These are phyloP conservation scores for Endocalyx cinctus DNA, from an alignment of 2,329 filamentous ascomycete genomes.

Conservation along the genomic window DNA sequence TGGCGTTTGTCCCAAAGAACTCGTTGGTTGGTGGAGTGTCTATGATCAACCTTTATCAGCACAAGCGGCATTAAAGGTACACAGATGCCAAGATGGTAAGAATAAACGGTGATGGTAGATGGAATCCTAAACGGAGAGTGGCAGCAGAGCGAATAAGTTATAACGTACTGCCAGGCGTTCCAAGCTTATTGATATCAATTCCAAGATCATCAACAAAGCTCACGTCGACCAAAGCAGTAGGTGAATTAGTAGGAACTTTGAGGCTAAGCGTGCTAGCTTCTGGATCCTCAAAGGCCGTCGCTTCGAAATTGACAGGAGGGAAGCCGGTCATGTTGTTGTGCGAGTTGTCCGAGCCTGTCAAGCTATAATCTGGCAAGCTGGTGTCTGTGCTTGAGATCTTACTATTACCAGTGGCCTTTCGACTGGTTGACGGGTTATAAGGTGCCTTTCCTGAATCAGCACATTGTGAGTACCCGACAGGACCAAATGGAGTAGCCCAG, in stretches of 20 bases:
- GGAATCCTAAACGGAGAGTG: too few relatives aligned
- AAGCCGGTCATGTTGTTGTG: too few relatives aligned
- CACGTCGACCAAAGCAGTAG: conserved; percentile 23
- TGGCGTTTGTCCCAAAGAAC: conserved; percentile 19
- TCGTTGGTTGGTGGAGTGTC: conserved; percentile 21
- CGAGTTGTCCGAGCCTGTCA: conserved; percentile 12
- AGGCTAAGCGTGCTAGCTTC: conserved; percentile 24
- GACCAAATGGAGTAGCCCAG: conserved; percentile 18
- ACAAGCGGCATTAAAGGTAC: too few relatives aligned
- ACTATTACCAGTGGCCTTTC: conserved; percentile 17
- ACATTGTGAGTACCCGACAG: conserved; percentile 14
- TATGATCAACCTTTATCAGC: conserved; percentile 9
- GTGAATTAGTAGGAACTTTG: conserved; percentile 40
- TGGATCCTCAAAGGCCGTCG: conserved; percentile 30
- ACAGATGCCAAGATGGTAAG: too few relatives aligned
- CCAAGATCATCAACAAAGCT: conserved; percentile 20
- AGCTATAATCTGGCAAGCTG: conserved; percentile 38
- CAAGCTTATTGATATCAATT: conserved; percentile 18
- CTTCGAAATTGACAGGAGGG: too few relatives aligned
- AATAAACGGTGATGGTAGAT: too few relatives aligned
- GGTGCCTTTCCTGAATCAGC: conserved; percentile 13
- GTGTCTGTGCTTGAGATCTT: conserved; percentile 32
- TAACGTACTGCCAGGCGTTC: conserved; percentile 21
- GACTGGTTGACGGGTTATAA: conserved; percentile 10
- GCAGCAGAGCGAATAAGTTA: too few relatives aligned